Evolutionary conservation across 2,329 filamentous ascomycete genomes (phyloP), one percentile per base, ranked within the genome.

Genomic region (Fusarium sarcochroum): DNA sequence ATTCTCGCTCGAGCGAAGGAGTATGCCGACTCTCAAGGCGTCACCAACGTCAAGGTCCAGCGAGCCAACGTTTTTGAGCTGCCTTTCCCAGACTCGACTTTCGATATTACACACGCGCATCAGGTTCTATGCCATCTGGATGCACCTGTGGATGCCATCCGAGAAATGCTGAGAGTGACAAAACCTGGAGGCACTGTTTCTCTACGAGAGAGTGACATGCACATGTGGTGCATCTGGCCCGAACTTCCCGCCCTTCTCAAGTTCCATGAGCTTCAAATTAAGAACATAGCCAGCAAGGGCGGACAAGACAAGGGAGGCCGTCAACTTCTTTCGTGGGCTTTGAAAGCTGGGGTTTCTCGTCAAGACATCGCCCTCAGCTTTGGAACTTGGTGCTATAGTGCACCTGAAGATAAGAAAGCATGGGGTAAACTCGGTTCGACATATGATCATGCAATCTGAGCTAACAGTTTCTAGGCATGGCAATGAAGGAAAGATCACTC

Each of bases 171-270:
- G 4, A 76, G 83, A 1, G 80, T 85, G 7, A 76, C 82, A 3
- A 82, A 78, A 62, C 76, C 79, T 0, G 82, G 82, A 2, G 83
- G 83, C 1, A 63, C 82, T 3, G 65, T 84, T 2, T 80, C 87
- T 6, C 52, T 77, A 0, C 71, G 76, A 9, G 76, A 78, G 50
- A 71, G 63, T 14, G 76, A 77, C 27, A 68, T 77, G 71, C 62
- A 66, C 3, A 76, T 73, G 70, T 76, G 73, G 72, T 73, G 67
- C 35, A 60, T 74, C 23, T 78, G 73, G 71, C 76, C 76, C 3
- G 72, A 76, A 18, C 23, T 73, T 0, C 68, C 70, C 5, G 57
- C 65, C 7, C 65, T 78, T 10, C 32, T 68, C 18, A 62, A 68
- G 7, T 77, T 75, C 11, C 72, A 71, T 25, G 52, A 76, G 11